Base-by-base conservation (phyloP, 169 alveolate genomes). In the Perkinsus marinus region DNA sequence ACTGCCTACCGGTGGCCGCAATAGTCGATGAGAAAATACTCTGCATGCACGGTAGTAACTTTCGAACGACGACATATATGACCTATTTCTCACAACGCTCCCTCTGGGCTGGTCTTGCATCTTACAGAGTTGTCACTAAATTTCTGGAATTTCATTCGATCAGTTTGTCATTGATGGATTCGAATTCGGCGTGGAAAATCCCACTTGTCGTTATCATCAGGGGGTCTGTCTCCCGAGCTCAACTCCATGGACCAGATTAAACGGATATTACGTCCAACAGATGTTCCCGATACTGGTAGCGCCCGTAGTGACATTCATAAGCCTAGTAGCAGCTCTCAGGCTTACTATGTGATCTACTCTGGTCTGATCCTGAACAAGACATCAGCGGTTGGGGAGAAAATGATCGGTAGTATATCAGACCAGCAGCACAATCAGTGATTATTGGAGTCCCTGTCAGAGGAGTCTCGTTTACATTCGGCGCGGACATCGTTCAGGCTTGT, bases 1-100 rank as follows among this genome's bases (percentile, higher is more conserved):
- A 99, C 95, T 99, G 99, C 94, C 94, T 99, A 69, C 99, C 99
- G 22, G 99, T 99, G 39, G 99, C 99, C 9, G 99, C 99, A 3
- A 96, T 98, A n/a, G 97, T 99, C 36, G 99, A 99, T 91, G 99
- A 99, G 93, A 98, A 98, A 95, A 98, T 99, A 41, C 96, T 99
- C 92, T 99, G 99, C 95, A 98, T 99, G 99, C 99, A 98, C 93
- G 99, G 99, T 26, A 57, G 79, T 57, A 57, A 7, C 34, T 6
- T 3, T 41, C 3, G n/a, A n/a, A n/a, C n/a, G n/a, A n/a, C n/a
- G n/a, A n/a, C n/a, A n/a, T n/a, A n/a, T n/a, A n/a, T n/a, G n/a
- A n/a, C n/a, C n/a, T n/a, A n/a, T n/a, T n/a, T n/a, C n/a, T n/a
- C n/a, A n/a, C n/a, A n/a, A n/a, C n/a, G n/a, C n/a, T n/a, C n/a